These are phyloP conservation scores for Mycena maculata DNA, from an alignment of 768 basidiomycete genomes.

Conservation along the genomic window DNA sequence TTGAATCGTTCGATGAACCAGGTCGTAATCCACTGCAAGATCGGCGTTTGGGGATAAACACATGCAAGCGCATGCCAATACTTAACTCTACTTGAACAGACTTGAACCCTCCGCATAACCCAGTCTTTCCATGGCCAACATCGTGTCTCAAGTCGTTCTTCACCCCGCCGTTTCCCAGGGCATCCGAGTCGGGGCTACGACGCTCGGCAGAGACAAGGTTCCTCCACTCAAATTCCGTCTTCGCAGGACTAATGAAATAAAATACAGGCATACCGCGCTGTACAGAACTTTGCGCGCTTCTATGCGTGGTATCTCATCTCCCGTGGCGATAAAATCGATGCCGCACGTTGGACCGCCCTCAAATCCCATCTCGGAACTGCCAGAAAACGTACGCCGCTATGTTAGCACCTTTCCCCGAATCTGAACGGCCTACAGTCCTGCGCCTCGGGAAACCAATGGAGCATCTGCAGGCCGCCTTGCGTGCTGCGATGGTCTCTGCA, in stretches of 20 bases:
- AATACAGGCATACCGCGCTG: constrained; percentile 81
- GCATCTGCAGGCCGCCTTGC: constrained; percentile 90
- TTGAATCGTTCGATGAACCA: no score
- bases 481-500: constrained; percentile 66
- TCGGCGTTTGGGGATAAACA: neutral
- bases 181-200: constrained; percentile 83
- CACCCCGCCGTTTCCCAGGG: constrained; percentile 84
- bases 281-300: constrained; percentile 93
- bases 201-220: constrained; percentile 93
- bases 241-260: constrained; percentile 3
- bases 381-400: constrained; percentile 76
- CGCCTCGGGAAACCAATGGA: constrained; percentile 95
- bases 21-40: no score
- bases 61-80: neutral
- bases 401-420: neutral
- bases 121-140: constrained; percentile 52
- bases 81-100: no score
- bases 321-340: constrained; percentile 76
- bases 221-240: constrained; percentile 24
- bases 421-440: constrained; percentile 68
- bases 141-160: constrained; percentile 83
- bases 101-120: no score
- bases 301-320: constrained; percentile 84
- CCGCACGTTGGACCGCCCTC: constrained; percentile 83
- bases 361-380: constrained; percentile 87